A percentile compares a stretch with the other conserved stretches of the same genome.
These are phyloP conservation scores for Areca catechu DNA, from an alignment of 176 grass and related monocot genomes.

Conservation along the genomic window DNA sequence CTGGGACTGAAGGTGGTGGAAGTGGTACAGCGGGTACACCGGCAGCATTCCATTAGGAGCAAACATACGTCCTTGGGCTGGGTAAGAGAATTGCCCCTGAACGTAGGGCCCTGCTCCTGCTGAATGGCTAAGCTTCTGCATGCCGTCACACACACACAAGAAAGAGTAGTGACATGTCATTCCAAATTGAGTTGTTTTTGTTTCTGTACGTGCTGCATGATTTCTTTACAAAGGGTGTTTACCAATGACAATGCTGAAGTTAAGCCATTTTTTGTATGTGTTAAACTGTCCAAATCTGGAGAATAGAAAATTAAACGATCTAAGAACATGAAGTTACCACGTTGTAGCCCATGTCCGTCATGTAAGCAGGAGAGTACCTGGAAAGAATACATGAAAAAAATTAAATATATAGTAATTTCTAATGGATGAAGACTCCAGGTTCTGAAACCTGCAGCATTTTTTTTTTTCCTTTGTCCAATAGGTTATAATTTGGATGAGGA, in stretches of 20 bases:
- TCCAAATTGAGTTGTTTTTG: too few species aligned
- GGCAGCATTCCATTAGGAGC: constrained; percentile 72
- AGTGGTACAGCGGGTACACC: constrained; percentile 82
- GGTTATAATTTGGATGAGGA: too few species aligned
- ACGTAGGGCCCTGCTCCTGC: constrained; percentile 48
- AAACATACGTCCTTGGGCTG: constrained; percentile 46
- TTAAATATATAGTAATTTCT: too few species aligned
- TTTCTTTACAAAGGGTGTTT: too few species aligned
- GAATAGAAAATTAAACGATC: neutral
- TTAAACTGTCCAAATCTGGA: too few species aligned
- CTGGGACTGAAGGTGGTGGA: constrained; percentile 70
- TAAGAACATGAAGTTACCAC: constrained; percentile 29
- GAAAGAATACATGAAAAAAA: neutral
- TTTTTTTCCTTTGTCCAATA: too few species aligned
- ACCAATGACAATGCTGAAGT: too few species aligned
- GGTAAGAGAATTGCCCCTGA: constrained; percentile 76
- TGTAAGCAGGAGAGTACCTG: constrained; percentile 78
- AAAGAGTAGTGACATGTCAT: neutral
- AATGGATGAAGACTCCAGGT: too few species aligned
- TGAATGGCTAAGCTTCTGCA: constrained; percentile 66
- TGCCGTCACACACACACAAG: neutral
- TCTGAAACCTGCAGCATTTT: too few species aligned
- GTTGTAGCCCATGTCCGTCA: constrained; percentile 76
- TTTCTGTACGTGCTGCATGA: too few species aligned
- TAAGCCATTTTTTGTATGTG: too few species aligned